Conservation (phyloP, 352 stramenopile genomes). For the Globisporangium iwayamae region DNA sequence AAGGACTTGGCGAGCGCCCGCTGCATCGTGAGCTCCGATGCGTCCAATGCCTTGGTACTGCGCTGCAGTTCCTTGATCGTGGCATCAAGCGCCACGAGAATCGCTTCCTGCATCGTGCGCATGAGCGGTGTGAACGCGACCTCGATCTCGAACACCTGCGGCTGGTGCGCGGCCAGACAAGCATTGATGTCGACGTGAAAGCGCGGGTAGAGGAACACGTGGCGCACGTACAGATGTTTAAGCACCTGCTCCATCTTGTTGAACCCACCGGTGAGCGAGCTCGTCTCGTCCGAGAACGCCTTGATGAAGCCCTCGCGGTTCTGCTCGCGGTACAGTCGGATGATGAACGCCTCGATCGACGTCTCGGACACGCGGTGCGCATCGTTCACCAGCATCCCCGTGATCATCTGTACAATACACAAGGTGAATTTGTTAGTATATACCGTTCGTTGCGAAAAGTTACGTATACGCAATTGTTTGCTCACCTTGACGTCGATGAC, state of each 20-base stretch:
- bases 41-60: slow-evolving; percentile 78
- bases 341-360: slow-evolving; percentile 96
- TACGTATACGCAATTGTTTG: neutral
- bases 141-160: slow-evolving; percentile 93
- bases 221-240: slow-evolving; percentile 91
- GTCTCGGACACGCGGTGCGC: slow-evolving; percentile 92
- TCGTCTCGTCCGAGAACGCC: slow-evolving; percentile 93
- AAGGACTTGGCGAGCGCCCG: slow-evolving; percentile 90
- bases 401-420: slow-evolving; percentile 56
- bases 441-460: neutral
- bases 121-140: slow-evolving; percentile 90
- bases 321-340: slow-evolving; percentile 90
- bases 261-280: slow-evolving; percentile 90
- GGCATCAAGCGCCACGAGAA: slow-evolving; percentile 91
- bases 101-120: slow-evolving; percentile 92
- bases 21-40: slow-evolving; percentile 89
- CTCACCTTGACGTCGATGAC: slow-evolving; percentile 48
- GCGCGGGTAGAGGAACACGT: slow-evolving; percentile 93
- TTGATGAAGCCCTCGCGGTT: slow-evolving; percentile 95
- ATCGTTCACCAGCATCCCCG: slow-evolving; percentile 92
- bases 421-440: slow-evolving; percentile 5
- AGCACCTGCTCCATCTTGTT: slow-evolving; percentile 94
- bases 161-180: slow-evolving; percentile 83
- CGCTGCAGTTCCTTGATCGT: slow-evolving; percentile 93
- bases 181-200: slow-evolving; percentile 92